phyloP scores from a whole-genome alignment of 1,139 yeast species.

The Debaryomyces udenii region DNA sequence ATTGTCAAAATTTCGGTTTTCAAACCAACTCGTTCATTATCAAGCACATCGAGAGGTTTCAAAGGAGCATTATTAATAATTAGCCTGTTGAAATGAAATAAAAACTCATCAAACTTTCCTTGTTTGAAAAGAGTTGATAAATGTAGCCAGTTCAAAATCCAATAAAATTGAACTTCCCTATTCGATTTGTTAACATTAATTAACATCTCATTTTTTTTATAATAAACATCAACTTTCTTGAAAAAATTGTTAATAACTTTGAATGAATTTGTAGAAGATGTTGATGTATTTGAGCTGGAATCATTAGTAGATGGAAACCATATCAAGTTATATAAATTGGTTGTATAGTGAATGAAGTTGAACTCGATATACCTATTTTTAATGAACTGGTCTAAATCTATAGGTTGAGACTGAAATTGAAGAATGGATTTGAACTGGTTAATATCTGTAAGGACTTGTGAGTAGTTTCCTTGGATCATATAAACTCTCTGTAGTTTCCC shows the following conservation, averaged over 20 bases:
- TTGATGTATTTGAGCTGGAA: neutral
- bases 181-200: constrained; percentile 12
- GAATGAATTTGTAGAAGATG: constrained; percentile 12
- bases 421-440: constrained; percentile 23
- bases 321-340: constrained; percentile 22
- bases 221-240: constrained; percentile 26
- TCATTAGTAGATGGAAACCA: constrained; percentile 22
- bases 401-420: constrained; percentile 30
- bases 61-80: constrained; percentile 13
- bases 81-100: constrained; percentile 24
- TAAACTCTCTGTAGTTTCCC: constrained; percentile 13
- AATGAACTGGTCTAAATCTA: constrained; percentile 21
- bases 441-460: constrained; percentile 23
- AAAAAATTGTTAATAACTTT: constrained; percentile 23
- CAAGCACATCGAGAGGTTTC: constrained; percentile 11
- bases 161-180: constrained; percentile 26
- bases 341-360: constrained; percentile 27
- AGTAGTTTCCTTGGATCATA: constrained; percentile 25
- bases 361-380: constrained; percentile 31
- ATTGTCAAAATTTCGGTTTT: constrained; percentile 27
- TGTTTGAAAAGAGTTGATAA: constrained; percentile 29
- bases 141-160: constrained; percentile 26
- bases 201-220: constrained; percentile 25
- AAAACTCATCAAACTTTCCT: constrained; percentile 28
- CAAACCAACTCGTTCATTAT: constrained; percentile 15